A percentile compares a stretch with the other conserved stretches of the same genome.
Evolutionary conservation across 176 grass and related monocot genomes (phyloP).

Genomic region (Secale cereale): DNA sequence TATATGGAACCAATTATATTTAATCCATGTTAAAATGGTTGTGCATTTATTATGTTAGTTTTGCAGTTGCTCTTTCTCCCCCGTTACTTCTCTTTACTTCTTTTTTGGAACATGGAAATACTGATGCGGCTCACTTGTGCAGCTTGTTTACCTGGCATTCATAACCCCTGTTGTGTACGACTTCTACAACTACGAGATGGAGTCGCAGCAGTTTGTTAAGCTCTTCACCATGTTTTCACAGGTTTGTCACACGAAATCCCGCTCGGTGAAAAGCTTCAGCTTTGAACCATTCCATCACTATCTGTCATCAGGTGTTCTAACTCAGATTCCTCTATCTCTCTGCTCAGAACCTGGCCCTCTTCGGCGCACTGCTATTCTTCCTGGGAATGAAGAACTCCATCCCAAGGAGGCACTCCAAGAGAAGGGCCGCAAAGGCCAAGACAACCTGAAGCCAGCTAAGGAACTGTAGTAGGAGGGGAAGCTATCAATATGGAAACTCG

Average conservation of each 20-base stretch:
- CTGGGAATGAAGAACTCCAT: constrained; percentile 89
- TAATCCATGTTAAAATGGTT: neutral
- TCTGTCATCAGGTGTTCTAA: neutral
- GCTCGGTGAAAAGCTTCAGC: neutral
- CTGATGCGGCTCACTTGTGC: constrained; percentile 27
- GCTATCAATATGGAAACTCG: constrained; percentile 10
- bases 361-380: constrained; percentile 90
- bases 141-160: constrained; percentile 57
- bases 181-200: constrained; percentile 74
- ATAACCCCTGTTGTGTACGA: constrained; percentile 57
- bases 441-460: constrained; percentile 51
- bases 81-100: neutral
- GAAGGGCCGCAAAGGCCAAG: constrained; percentile 65
- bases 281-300: neutral
- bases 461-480: constrained; percentile 12
- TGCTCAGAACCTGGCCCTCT: constrained; percentile 70
- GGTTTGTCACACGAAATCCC: constrained; percentile 22
- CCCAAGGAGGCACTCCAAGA: constrained; percentile 62
- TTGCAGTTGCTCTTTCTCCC: neutral
- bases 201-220: constrained; percentile 36
- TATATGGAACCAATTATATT: neutral
- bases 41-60: neutral
- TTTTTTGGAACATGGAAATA: neutral
- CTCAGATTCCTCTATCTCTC: neutral
- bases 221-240: constrained; percentile 55